These are phyloP conservation scores for Aegilops bicornis DNA, from an alignment of 176 grass and related monocot genomes.

Conservation along the genomic window DNA sequence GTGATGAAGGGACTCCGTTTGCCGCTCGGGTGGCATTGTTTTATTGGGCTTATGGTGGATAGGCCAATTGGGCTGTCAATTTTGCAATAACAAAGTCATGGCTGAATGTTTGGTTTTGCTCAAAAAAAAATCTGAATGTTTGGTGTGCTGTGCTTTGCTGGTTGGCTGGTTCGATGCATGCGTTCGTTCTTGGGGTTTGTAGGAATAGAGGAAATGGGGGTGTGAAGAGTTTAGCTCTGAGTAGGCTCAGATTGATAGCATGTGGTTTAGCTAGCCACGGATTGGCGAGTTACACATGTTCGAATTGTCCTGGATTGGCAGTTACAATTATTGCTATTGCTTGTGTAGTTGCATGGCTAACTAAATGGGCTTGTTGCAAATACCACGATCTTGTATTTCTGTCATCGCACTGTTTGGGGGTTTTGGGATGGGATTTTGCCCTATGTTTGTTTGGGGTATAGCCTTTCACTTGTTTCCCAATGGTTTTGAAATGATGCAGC, in stretches of 20 bases:
- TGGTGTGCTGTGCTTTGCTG: background rate
- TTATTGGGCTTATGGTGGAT: background rate
- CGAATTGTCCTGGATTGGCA: background rate
- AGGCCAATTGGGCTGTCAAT: background rate
- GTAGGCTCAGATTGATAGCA: background rate
- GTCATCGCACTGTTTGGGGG: background rate
- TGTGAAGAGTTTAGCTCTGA: background rate
- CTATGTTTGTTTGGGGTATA: background rate
- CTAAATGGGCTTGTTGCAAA: background rate
- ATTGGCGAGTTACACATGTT: background rate
- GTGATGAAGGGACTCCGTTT: background rate
- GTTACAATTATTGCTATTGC: background rate
- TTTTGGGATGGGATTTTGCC: background rate
- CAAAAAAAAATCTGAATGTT: background rate
- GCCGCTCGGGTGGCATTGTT: background rate
- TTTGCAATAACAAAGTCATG: background rate
- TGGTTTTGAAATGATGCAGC: background rate
- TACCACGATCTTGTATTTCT: background rate
- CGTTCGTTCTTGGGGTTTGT: background rate
- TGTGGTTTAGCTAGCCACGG: background rate
- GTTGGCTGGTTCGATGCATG: background rate
- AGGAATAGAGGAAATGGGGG: background rate
- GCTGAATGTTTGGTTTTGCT: background rate
- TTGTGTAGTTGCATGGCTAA: background rate
- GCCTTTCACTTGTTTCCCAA: background rate